phyloP scores from a whole-genome alignment of 1,284 basidiomycete species.

The Puccinia triticina region DNA sequence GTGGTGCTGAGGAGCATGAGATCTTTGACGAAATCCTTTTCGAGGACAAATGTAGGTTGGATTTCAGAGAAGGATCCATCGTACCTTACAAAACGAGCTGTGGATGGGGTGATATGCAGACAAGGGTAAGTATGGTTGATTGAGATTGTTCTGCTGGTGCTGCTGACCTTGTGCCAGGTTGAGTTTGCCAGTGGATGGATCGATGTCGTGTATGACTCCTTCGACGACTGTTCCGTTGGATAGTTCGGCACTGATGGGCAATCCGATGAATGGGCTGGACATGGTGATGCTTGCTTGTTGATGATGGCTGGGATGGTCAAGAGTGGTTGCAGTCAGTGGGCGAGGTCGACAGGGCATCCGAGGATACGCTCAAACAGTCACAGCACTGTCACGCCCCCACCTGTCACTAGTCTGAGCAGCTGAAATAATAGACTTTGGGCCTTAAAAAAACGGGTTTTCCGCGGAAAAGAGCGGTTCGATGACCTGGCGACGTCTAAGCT shows the following conservation, averaged over 20 bases:
- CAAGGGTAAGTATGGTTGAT: not conserved
- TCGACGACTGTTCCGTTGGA: slow-evolving; percentile 44
- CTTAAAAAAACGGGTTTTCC: too few species aligned
- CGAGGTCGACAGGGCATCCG: too few species aligned
- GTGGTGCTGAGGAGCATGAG: slow-evolving; percentile 31
- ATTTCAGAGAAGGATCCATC: slow-evolving; percentile 38
- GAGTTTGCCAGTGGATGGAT: slow-evolving; percentile 38
- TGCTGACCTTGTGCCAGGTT: slow-evolving; percentile 27
- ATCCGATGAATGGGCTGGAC: slow-evolving; percentile 38
- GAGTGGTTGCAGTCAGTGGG: not conserved
- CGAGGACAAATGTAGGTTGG: slow-evolving; percentile 25
- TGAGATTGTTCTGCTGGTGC: not conserved
- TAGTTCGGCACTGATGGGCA: slow-evolving; percentile 46
- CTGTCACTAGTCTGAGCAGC: too few species aligned
- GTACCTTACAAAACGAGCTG: slow-evolving; percentile 24
- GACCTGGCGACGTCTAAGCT: too few species aligned
- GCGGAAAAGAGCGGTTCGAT: too few species aligned
- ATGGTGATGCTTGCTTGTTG: not conserved
- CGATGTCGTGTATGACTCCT: slow-evolving; percentile 40
- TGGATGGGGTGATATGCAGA: not conserved
- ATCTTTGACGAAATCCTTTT: slow-evolving; percentile 49
- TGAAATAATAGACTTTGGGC: too few species aligned
- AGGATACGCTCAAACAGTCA: not conserved
- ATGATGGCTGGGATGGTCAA: not conserved
- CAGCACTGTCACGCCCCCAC: slow-evolving; percentile 1